Conservation (phyloP, 352 stramenopile species). For the Phytophthora lateralis region DNA sequence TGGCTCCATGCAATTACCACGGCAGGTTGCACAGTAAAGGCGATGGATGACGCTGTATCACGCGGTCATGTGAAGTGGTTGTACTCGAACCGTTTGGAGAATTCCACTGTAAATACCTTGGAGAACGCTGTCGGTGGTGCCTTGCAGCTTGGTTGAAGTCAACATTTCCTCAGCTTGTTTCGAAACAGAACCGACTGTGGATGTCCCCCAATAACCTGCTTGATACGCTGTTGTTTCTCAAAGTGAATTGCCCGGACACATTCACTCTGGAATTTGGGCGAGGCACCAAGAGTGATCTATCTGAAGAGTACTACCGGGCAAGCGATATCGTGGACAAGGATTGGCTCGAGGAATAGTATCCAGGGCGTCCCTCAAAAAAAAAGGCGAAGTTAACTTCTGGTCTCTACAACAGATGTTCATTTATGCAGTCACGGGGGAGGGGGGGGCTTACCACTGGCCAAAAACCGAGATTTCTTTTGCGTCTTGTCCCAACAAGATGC, state of each 20-base stretch:
- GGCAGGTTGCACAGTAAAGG: neutral
- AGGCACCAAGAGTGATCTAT: slow-evolving; percentile 1
- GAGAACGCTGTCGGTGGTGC: neutral
- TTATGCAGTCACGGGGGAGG: too few relatives aligned
- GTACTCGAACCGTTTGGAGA: neutral
- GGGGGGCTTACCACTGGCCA: too few relatives aligned
- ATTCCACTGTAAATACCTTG: slow-evolving; percentile 1
- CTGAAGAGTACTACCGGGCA: neutral
- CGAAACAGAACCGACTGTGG: neutral
- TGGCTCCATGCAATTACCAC: slow-evolving; percentile 4
- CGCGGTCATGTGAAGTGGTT: slow-evolving; percentile 5
- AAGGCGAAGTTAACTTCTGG: neutral
- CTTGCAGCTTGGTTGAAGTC: neutral
- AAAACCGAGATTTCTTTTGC: neutral
- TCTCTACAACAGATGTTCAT: neutral
- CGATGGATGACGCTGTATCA: slow-evolving; percentile 1
- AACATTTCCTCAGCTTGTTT: neutral
- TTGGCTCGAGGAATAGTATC: slow-evolving; percentile 1
- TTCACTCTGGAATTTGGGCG: slow-evolving; percentile 4
- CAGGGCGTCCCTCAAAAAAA: neutral
- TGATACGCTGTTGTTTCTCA: slow-evolving; percentile 7
- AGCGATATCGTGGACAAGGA: slow-evolving; percentile 4
- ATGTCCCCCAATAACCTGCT: slow-evolving; percentile 7
- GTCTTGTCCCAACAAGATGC: neutral
- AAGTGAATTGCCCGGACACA: slow-evolving; percentile 4